A percentile compares a stretch with the other conserved stretches of the same genome.
Evolutionary conservation across 139 green algal genomes (phyloP).

Genomic region (Chlamydomonas incerta): DNA sequence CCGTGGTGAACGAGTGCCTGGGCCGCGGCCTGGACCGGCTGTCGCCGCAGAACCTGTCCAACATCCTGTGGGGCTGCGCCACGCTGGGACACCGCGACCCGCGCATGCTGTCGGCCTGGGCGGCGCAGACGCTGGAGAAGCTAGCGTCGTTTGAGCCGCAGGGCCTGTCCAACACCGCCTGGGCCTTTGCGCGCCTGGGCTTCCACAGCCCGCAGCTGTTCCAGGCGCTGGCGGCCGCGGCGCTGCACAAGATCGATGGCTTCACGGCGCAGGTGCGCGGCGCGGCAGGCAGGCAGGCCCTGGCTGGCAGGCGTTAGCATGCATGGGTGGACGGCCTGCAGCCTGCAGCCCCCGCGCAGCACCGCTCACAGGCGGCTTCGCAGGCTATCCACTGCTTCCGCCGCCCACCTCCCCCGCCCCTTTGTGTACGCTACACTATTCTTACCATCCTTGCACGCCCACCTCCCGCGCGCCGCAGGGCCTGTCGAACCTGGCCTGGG

Average conservation of each 20-base stretch:
- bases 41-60: constrained; percentile 64
- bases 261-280: constrained; percentile 52
- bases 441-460: no score
- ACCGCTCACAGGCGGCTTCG: no score
- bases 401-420: no score
- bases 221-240: constrained; percentile 45
- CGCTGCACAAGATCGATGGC: constrained; percentile 34
- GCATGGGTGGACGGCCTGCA: no score
- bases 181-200: constrained; percentile 51
- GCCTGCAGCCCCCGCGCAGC: no score
- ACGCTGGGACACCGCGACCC: constrained; percentile 33
- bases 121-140: constrained; percentile 38
- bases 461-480: no score
- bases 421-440: no score
- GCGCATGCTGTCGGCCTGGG: constrained; percentile 41
- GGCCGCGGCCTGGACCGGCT: constrained; percentile 37
- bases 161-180: constrained; percentile 56
- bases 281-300: no score
- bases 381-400: no score
- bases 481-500: constrained; percentile 68
- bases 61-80: constrained; percentile 66
- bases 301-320: no score
- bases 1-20: constrained; percentile 33
- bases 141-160: constrained; percentile 52
- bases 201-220: constrained; percentile 42